These are phyloP conservation scores for Euphorbia tirucalli DNA, from an alignment of 345 rosid genomes.

Conservation along the genomic window DNA sequence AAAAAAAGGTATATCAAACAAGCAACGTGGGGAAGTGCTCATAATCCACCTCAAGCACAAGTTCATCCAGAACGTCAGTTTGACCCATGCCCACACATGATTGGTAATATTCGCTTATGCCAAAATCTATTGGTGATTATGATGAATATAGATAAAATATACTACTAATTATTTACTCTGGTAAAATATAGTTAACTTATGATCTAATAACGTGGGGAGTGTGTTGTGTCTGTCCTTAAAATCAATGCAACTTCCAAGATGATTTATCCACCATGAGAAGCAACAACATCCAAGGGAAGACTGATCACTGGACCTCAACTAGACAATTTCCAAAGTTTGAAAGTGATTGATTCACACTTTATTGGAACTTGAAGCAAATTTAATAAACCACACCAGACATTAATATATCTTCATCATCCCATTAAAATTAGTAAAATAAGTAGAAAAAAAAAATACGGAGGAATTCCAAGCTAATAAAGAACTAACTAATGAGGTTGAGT, in stretches of 20 bases:
- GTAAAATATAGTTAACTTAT: background rate
- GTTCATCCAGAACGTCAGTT: constrained; percentile 13
- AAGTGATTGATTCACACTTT: constrained; percentile 12
- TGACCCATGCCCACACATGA: constrained; percentile 19
- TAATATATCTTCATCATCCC: constrained; percentile 16
- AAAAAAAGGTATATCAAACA: constrained; percentile 4
- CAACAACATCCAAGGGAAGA: constrained; percentile 14
- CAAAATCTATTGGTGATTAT: constrained; percentile 13
- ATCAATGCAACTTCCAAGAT: constrained; percentile 23
- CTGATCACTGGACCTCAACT: constrained; percentile 11
- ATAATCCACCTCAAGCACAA: constrained; percentile 13
- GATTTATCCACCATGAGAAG: background rate
- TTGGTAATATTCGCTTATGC: constrained; percentile 3
- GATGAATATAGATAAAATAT: background rate
- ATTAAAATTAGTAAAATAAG: constrained; percentile 14
- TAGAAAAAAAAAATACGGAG: background rate
- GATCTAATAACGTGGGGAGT: background rate
- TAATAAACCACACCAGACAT: constrained; percentile 25
- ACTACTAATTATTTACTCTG: background rate
- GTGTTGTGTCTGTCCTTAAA: background rate
- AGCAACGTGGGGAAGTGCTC: constrained; percentile 13
- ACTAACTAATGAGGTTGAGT: background rate
- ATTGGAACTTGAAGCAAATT: constrained; percentile 51
- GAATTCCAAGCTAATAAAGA: background rate
- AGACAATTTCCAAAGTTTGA: constrained; percentile 18